These are phyloP conservation scores for Wakefieldia striispora DNA, from an alignment of 768 basidiomycete genomes.

Conservation along the genomic window DNA sequence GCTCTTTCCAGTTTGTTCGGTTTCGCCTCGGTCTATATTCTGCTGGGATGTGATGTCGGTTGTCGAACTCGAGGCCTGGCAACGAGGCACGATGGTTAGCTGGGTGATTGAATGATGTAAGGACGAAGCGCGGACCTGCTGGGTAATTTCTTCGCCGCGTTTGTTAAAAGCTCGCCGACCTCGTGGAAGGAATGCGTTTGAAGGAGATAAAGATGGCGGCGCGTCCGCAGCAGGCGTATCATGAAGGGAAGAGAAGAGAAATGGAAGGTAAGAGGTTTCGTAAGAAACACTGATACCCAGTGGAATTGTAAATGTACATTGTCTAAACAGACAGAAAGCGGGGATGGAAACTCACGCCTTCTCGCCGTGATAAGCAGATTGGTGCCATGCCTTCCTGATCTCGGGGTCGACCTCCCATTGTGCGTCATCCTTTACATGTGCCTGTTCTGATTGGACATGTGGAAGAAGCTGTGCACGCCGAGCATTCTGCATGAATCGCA, in stretches of 20 bases:
- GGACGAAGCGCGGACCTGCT: conserved; percentile 21
- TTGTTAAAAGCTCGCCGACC: conserved; percentile 56
- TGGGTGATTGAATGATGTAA: conserved; percentile 18
- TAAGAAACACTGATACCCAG: conserved; percentile 38
- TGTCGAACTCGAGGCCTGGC: conserved; percentile 17
- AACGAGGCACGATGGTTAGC: conserved; percentile 17
- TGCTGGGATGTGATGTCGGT: conserved; percentile 4
- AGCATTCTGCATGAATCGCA: conserved; percentile 75
- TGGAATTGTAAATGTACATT: conserved; percentile 18
- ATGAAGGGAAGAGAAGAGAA: conserved; percentile 48
- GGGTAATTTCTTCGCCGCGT: conserved; percentile 45
- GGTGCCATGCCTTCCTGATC: conserved; percentile 52
- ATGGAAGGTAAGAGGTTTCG: conserved; percentile 66
- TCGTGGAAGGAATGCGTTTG: conserved; percentile 30
- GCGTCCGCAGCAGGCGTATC: conserved; percentile 23
- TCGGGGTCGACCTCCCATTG: conserved; percentile 62
- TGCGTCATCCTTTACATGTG: conserved; percentile 58
- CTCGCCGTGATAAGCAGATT: conserved; percentile 24
- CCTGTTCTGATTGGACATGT: conserved; percentile 48
- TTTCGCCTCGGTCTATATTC: conserved; percentile 20
- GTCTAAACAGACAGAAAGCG: conserved; percentile 7
- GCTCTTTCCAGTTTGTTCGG: conserved; percentile 16
- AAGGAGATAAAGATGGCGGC: conserved; percentile 20
- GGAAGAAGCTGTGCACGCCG: conserved; percentile 52
- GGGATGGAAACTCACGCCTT: conserved; percentile 24